Evolutionary conservation across 2,329 filamentous ascomycete genomes (phyloP).

Genomic region (Colletotrichum musicola): DNA sequence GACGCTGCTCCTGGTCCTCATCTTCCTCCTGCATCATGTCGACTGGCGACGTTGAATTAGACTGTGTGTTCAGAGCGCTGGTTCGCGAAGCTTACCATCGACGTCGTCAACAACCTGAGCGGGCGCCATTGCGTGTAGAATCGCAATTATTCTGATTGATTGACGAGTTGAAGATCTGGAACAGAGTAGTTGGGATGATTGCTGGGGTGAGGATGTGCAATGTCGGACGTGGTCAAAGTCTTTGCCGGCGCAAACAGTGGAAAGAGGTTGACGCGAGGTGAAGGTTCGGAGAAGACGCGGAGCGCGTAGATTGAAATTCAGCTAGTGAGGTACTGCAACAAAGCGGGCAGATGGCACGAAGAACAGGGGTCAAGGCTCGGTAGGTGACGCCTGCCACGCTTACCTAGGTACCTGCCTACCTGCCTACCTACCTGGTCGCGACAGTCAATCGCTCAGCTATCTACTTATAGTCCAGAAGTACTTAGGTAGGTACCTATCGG

Average conservation of each 20-base stretch:
- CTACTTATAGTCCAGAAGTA: too few relatives aligned
- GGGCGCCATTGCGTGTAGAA: constrained; percentile 56
- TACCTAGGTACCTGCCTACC: too few relatives aligned
- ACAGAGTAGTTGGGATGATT: constrained; percentile 15
- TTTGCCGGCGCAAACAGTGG: constrained; percentile 28
- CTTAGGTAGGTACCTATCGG: neutral
- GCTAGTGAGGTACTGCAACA: constrained; percentile 3
- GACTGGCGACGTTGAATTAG: constrained; percentile 49
- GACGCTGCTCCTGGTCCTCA: constrained; percentile 81
- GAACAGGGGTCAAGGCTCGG: constrained; percentile 20
- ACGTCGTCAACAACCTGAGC: constrained; percentile 62
- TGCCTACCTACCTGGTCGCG: constrained; percentile 1
- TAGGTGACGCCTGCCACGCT: constrained; percentile 17
- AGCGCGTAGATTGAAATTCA: constrained; percentile 40
- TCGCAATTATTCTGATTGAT: neutral
- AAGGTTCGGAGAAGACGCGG: constrained; percentile 24
- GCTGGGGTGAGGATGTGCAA: constrained; percentile 9
- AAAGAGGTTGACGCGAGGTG: constrained; percentile 35
- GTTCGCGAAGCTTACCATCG: constrained; percentile 54
- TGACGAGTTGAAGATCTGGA: neutral
- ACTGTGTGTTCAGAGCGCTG: constrained; percentile 12
- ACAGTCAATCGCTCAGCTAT: too few relatives aligned
- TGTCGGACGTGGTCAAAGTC: constrained; percentile 11
- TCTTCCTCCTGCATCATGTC: constrained; percentile 75
- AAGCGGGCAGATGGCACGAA: neutral